Percentiles rank a stretch among this genome's conserved stretches.
phyloP scores from a whole-genome alignment of 257 asterid species.

The Fraxinus americana region DNA sequence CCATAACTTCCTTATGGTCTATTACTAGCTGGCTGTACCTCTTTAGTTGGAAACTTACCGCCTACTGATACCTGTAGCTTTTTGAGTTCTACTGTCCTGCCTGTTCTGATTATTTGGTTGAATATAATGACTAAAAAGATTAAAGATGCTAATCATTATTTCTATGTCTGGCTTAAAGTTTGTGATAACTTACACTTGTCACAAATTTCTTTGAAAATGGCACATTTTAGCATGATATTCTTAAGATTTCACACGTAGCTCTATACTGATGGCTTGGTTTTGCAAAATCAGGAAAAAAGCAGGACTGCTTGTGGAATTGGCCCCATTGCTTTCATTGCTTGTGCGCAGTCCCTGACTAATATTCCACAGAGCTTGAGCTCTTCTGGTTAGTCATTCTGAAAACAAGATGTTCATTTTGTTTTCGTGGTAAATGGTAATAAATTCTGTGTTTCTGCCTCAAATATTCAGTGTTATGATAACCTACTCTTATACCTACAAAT shows the following conservation, averaged over 20 bases:
- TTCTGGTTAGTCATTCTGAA: conserved; percentile 60
- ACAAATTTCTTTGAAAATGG: conserved; percentile 6
- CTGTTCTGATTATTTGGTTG: not conserved
- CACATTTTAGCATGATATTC: not conserved
- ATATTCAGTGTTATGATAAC: not conserved
- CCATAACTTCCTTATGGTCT: not conserved
- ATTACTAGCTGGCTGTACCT: not conserved
- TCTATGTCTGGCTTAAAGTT: not conserved
- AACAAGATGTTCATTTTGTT: not conserved
- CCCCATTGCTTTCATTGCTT: conserved; percentile 83
- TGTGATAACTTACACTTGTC: conserved; percentile 1
- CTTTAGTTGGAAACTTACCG: not conserved
- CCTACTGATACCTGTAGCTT: not conserved
- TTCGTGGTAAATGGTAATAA: not conserved
- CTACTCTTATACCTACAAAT: conserved; percentile 29
- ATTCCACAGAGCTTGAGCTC: conserved; percentile 87
- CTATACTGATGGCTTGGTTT: conserved; percentile 13
- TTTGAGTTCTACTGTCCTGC: not conserved
- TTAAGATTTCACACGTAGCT: conserved; percentile 1
- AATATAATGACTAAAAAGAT: not conserved
- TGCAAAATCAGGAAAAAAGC: conserved; percentile 53
- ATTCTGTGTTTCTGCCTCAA: not conserved
- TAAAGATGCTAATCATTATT: not conserved
- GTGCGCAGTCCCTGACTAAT: conserved; percentile 76
- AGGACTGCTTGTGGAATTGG: conserved; percentile 76